Evolutionary conservation across 345 rosid genomes (phyloP).

Genomic region (Pugionium dolabratum): DNA sequence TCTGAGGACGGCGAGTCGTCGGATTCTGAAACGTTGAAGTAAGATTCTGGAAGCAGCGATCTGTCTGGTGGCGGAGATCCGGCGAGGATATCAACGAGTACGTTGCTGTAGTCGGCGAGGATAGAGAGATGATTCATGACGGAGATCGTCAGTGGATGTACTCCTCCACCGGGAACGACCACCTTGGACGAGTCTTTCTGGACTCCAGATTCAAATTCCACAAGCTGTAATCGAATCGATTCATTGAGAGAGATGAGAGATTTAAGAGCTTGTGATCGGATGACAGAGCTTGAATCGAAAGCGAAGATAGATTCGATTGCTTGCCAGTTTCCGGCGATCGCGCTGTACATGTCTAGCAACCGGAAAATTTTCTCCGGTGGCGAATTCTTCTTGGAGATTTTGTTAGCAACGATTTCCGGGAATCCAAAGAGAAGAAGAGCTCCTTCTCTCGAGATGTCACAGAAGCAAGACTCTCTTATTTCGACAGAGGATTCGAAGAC

Average conservation of each 20-base stretch:
- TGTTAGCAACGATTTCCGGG: slow-evolving; percentile 53
- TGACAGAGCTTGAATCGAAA: slow-evolving; percentile 47
- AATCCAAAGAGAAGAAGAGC: slow-evolving; percentile 60
- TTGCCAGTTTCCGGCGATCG: slow-evolving; percentile 59
- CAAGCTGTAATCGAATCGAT: slow-evolving; percentile 43
- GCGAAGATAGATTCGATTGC: slow-evolving; percentile 65
- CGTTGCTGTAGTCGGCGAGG: slow-evolving; percentile 59
- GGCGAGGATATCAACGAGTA: slow-evolving; percentile 54
- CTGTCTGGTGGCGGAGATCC: slow-evolving; percentile 53
- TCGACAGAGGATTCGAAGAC: slow-evolving; percentile 60
- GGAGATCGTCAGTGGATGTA: slow-evolving; percentile 55
- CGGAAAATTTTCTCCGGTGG: slow-evolving; percentile 58
- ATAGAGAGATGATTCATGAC: slow-evolving; percentile 55
- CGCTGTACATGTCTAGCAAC: slow-evolving; percentile 58
- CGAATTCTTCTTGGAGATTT: slow-evolving; percentile 43
- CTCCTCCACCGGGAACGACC: slow-evolving; percentile 50
- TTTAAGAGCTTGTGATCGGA: slow-evolving; percentile 53
- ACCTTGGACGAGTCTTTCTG: slow-evolving; percentile 57
- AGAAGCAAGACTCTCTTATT: slow-evolving; percentile 63
- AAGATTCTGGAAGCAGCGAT: slow-evolving; percentile 44
- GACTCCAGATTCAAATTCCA: slow-evolving; percentile 53
- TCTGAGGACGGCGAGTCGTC: slow-evolving; percentile 45
- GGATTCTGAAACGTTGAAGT: slow-evolving; percentile 38
- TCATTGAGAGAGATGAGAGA: slow-evolving; percentile 57
- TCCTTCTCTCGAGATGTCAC: slow-evolving; percentile 62